These are phyloP conservation scores for Asterionellopsis glacialis DNA, from an alignment of 108 stramenopile genomes.

Conservation along the genomic window DNA sequence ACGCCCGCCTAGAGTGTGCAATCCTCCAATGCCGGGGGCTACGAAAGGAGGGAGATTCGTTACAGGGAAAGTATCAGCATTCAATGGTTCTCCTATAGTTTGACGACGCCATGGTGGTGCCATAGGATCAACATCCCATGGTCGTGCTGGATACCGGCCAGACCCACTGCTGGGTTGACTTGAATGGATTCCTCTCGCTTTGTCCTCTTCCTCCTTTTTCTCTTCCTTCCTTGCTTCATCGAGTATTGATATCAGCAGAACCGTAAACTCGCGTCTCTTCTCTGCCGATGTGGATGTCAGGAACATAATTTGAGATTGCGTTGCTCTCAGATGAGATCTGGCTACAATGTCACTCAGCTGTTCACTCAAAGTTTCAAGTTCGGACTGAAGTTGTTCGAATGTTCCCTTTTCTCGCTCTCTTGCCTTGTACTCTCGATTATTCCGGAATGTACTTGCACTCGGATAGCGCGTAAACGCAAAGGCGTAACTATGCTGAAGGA, in stretches of 20 bases:
- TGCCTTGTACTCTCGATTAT: constrained; percentile 7
- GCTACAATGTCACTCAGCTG: constrained; percentile 62
- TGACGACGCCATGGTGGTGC: too few relatives aligned
- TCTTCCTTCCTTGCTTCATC: constrained; percentile 25
- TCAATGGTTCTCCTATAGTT: too few relatives aligned
- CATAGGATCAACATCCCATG: too few relatives aligned
- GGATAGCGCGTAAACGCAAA: constrained; percentile 49
- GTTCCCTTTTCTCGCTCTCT: constrained; percentile 32
- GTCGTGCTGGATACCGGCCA: neutral
- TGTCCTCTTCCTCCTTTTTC: neutral
- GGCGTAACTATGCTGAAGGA: constrained; percentile 47
- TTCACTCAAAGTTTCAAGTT: constrained; percentile 56
- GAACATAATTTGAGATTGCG: constrained; percentile 46
- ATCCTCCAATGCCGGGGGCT: neutral
- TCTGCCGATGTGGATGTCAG: constrained; percentile 38
- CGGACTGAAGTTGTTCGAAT: constrained; percentile 51
- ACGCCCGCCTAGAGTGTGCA: neutral
- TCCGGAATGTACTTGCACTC: constrained; percentile 6
- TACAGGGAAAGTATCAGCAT: too few relatives aligned
- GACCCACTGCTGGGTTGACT: neutral
- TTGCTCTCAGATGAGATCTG: constrained; percentile 50
- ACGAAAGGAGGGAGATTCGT: too few relatives aligned
- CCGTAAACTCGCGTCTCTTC: constrained; percentile 38
- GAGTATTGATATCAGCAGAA: constrained; percentile 37
- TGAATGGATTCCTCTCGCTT: constrained; percentile 3